Conservation (phyloP, 208 protist species). For the Plasmodiophora brassicae region DNA sequence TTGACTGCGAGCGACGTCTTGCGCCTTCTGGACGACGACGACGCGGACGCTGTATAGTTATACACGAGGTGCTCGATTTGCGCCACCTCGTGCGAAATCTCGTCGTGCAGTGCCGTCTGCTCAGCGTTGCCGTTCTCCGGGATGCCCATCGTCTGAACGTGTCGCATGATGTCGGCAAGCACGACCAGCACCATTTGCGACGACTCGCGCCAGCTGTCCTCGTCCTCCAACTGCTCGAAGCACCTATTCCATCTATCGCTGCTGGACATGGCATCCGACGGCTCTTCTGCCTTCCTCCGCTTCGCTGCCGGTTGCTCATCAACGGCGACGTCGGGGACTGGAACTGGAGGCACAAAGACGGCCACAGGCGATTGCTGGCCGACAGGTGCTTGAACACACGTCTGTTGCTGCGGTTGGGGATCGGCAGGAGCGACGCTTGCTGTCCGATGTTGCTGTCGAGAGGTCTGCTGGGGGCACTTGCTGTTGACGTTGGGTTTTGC, state of each 20-base stretch:
- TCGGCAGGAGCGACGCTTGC: not conserved
- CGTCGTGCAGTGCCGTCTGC: not conserved
- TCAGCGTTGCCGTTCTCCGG: constrained; percentile 18
- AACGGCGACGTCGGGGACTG: not conserved
- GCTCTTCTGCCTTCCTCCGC: not conserved
- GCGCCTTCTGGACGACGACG: too few relatives aligned
- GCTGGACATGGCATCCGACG: not conserved
- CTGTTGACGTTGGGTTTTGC: not conserved
- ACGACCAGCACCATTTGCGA: not conserved
- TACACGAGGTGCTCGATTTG: constrained; percentile 21
- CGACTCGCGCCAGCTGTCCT: not conserved
- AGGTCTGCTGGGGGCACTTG: not conserved
- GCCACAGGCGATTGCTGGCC: not conserved
- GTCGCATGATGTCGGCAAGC: not conserved
- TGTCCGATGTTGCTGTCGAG: not conserved
- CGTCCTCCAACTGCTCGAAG: constrained; percentile 17
- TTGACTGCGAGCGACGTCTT: too few relatives aligned
- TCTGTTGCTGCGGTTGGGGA: not conserved
- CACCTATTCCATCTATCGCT: not conserved
- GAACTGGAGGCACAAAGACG: not conserved
- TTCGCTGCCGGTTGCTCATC: not conserved
- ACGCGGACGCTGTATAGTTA: not conserved
- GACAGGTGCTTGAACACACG: not conserved
- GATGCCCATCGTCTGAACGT: not conserved
- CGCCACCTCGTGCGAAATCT: not conserved